Evolutionary conservation across 805 yeast species (phyloP).

Genomic region (Lipomyces sp.): DNA sequence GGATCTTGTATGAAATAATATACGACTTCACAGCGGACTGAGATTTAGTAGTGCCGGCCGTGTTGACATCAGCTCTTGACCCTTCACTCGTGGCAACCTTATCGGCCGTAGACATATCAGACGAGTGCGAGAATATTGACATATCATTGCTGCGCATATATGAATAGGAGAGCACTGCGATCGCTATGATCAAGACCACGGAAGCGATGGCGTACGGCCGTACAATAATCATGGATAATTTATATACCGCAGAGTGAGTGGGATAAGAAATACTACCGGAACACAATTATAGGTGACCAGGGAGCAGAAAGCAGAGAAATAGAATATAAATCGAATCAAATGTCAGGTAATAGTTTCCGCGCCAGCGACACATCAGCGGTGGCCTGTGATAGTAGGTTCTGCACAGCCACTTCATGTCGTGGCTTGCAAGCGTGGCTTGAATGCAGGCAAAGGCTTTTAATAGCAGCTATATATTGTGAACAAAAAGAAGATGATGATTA

Average conservation of each 20-base stretch:
- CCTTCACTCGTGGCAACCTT: conserved; percentile 18
- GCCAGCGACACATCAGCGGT: too few species aligned
- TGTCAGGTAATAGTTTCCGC: too few species aligned
- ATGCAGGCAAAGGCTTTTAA: too few species aligned
- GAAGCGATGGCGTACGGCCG: conserved; percentile 11
- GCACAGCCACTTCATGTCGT: too few species aligned
- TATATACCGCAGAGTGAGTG: not conserved
- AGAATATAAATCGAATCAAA: too few species aligned
- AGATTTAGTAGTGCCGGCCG: not conserved
- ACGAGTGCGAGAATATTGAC: conserved; percentile 13
- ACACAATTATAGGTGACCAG: too few species aligned
- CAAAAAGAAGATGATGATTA: too few species aligned
- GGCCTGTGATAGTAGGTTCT: too few species aligned
- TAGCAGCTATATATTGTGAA: too few species aligned
- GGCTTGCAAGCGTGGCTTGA: too few species aligned
- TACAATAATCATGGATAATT: not conserved
- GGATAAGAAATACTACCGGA: not conserved
- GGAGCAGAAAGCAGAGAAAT: not conserved
- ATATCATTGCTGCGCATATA: not conserved
- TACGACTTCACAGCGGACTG: conserved; percentile 19
- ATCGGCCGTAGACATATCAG: conserved; percentile 8
- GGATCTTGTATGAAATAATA: conserved; percentile 32
- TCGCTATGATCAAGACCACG: conserved; percentile 7
- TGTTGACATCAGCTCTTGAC: not conserved
- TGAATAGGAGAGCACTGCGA: conserved; percentile 16